Evolutionary conservation across 768 basidiomycete species (phyloP), one percentile per base, ranked within the genome.

Genomic region (Mrakia gelida): DNA sequence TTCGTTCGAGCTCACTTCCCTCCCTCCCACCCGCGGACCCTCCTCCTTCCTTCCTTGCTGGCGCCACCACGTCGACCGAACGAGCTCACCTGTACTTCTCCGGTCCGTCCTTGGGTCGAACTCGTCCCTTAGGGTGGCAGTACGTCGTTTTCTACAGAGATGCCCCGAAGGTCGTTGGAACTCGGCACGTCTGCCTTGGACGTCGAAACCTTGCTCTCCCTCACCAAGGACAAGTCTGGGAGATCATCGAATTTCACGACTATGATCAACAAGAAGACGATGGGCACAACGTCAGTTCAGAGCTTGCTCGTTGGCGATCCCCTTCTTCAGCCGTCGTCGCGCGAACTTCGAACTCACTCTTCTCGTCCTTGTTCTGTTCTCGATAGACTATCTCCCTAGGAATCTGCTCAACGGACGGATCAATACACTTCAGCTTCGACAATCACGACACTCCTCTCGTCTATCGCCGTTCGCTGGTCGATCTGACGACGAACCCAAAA

Each of bases 261-360:
- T 71, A 54, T 23, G n/a, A 23, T 16, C 71, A 71, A 30, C 6
- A 15, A 18, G 71, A 71, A 43, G 71, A 71, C 45, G 71, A 71
- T 13, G 71, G 71, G 2, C 71, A 71, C 71, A 71, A 71, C 52
- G 71, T 71, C 7, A 38, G 71, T 54, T 30, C 71, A 28, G 41
- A 16, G n/a, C 41, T 71, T 28, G 7, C 45, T 71, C 13, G 4
- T 52, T 71, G 23, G 4, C 23, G n/a, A 43, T 23, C 21, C 8
- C 18, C 43, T n/a, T 5, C 18, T 30, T 41, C n/a, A 49, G 15
- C 45, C 7, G 45, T 2, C 49, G 16, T 21, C 49, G 16, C 49
- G 49, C 16, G 3, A 45, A 10, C 38, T 3, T 45, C 16, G 43
- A 16, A 28, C 41, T 71, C 71, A 71, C 71, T n/a, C 10, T n/a